phyloP scores from a whole-genome alignment of 352 stramenopile species.

The Pythium plurisporium region DNA sequence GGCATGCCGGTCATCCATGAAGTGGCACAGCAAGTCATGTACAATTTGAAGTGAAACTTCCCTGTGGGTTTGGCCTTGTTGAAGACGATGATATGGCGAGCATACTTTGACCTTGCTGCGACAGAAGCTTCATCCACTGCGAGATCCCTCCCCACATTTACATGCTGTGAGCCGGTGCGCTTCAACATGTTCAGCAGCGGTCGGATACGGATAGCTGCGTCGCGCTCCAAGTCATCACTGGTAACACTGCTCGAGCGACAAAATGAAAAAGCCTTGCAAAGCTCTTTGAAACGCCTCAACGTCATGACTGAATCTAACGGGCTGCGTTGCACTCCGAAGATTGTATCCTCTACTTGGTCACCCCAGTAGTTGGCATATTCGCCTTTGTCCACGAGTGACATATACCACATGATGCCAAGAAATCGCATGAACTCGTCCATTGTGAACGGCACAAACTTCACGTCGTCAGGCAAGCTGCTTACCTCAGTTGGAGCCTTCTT shows the following conservation, averaged over 20 bases:
- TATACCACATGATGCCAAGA: constrained; percentile 29
- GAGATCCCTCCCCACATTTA: constrained; percentile 23
- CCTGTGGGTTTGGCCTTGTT: constrained; percentile 28
- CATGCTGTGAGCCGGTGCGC: background rate
- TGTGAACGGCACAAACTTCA: constrained; percentile 1
- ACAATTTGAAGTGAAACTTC: constrained; percentile 35
- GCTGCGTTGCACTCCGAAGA: background rate
- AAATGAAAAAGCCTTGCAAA: constrained; percentile 25
- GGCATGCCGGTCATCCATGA: no score
- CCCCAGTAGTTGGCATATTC: constrained; percentile 30
- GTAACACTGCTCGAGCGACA: background rate
- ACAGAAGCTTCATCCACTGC: constrained; percentile 27
- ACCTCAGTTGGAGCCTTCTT: background rate
- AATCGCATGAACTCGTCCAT: constrained; percentile 32
- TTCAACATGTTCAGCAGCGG: constrained; percentile 9
- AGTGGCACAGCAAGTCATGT: constrained; percentile 26
- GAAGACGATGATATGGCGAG: constrained; percentile 25
- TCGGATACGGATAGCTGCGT: constrained; percentile 19
- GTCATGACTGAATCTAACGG: constrained; percentile 20
- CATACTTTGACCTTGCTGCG: constrained; percentile 25
- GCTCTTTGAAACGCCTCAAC: constrained; percentile 22
- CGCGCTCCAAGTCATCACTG: constrained; percentile 3
- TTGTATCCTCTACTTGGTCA: constrained; percentile 19
- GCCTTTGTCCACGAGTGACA: constrained; percentile 22
- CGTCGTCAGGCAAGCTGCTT: background rate